Base-by-base conservation (phyloP, 139 green algal genomes). In the Coelastrella sp. region DNA sequence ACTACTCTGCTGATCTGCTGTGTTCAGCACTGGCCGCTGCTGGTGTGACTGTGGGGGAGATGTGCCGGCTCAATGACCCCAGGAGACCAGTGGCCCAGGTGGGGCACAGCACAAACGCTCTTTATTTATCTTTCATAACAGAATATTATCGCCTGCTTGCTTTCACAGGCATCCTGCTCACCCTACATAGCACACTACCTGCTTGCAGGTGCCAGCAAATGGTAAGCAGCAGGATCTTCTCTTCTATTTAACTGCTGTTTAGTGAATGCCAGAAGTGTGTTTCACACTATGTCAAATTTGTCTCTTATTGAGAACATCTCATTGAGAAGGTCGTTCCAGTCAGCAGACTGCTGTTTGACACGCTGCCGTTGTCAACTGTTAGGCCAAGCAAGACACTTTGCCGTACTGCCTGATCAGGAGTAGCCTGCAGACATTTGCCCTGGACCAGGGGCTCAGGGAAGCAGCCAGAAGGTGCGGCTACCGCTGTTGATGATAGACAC, bases 1-100 rank as follows among this genome's bases (percentile, higher is more conserved):
- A 87, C 61, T 87, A 78, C 82, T 87, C 82, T 20, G 82, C 82
- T 17, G 82, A 87, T 61, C 82, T 87, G 82, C 24, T 87, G 25
- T 75, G 61, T 8, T 76, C 60, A 61, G 82, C 82, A 35, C 82
- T 87, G 22, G 60, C 60, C 6, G 15, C n/a, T 25, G 82, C 82
- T 35, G 82, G 82, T 15, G 61, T 87, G n/a, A 60, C 12, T 0
- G 9, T 20, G 7, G 10, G 25, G 9, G 82, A 78, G 24, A 78
- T 87, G 82, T 19, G 75, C n/a, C 24, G 82, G 19, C 25, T 87
- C 15, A 87, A 76, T 61, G 79, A 84, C 57, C 79, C 79, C 6
- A 57, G 79, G 14, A 70, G 79, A 25, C 79, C 79, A 57, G 35
- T 84, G 79, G 79, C 60, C 10, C 79, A 84, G 79, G 79, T 84